These are phyloP conservation scores for Polychytrium aggregatum DNA, from an alignment of 192 early-diverging fungal genomes.

Conservation along the genomic window DNA sequence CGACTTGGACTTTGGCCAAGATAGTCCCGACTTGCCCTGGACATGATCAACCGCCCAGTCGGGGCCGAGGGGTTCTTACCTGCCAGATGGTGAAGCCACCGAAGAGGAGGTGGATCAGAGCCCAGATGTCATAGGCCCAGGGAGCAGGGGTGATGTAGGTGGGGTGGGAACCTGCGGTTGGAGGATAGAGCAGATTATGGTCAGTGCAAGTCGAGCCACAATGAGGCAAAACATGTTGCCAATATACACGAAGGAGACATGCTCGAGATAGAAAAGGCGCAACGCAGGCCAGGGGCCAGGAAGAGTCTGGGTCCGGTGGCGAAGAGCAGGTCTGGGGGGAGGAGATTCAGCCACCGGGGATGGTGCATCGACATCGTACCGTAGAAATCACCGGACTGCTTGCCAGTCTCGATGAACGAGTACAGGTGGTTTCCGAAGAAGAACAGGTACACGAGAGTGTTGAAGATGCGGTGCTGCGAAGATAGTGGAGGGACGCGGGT, in stretches of 20 bases:
- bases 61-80: slow-evolving; percentile 20
- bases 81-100: slow-evolving; percentile 55
- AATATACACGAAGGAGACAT: background rate
- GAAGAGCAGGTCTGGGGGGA: background rate
- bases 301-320: background rate
- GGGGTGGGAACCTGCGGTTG: slow-evolving; percentile 22
- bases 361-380: background rate
- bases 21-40: no score
- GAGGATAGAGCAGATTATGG: slow-evolving; percentile 15
- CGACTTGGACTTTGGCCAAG: no score
- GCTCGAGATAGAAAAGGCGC: no score
- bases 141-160: slow-evolving; percentile 58
- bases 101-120: slow-evolving; percentile 47
- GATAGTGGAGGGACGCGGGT: no score
- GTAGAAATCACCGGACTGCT: background rate
- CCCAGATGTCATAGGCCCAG: slow-evolving; percentile 51
- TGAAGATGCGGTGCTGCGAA: slow-evolving; percentile 31
- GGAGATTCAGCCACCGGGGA: background rate
- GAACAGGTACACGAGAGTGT: slow-evolving; percentile 51
- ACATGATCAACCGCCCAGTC: no score
- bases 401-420: slow-evolving; percentile 19
- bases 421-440: slow-evolving; percentile 48
- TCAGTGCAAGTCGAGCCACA: slow-evolving; percentile 18
- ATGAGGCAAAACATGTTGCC: background rate
- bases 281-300: no score